Evolutionary conservation across 441 rosid genomes (phyloP).

Genomic region (Gossypium trilobum): DNA sequence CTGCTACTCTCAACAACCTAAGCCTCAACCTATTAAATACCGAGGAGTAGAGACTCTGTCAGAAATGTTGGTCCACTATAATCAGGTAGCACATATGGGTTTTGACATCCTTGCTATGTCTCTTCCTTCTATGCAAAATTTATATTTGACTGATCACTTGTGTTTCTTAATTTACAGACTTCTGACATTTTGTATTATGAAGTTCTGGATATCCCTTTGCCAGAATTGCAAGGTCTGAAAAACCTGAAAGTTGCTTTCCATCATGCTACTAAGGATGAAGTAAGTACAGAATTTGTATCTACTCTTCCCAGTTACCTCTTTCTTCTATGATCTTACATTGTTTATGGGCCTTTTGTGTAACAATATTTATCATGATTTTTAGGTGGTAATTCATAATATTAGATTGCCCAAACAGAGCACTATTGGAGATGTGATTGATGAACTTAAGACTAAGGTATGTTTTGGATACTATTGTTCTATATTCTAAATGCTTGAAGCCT

Average conservation of each 20-base stretch:
- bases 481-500: neutral
- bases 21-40: constrained; percentile 83
- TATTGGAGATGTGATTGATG: constrained; percentile 77
- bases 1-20: constrained; percentile 97
- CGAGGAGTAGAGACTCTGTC: constrained; percentile 73
- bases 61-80: constrained; percentile 86
- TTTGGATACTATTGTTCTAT: constrained; percentile 8
- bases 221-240: constrained; percentile 87
- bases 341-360: constrained; percentile 4
- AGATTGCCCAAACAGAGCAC: constrained; percentile 93
- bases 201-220: constrained; percentile 93
- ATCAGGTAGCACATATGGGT: constrained; percentile 50
- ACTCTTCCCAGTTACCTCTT: neutral
- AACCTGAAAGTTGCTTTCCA: constrained; percentile 86
- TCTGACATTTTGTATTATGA: constrained; percentile 89
- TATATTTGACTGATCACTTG: constrained; percentile 11
- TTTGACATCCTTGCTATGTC: constrained; percentile 8
- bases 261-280: constrained; percentile 79
- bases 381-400: constrained; percentile 76
- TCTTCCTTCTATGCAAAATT: neutral
- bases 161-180: constrained; percentile 41
- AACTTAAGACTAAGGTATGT: constrained; percentile 71
- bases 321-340: neutral
- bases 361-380: constrained; percentile 20
- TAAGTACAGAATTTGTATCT: constrained; percentile 27